Evolutionary conservation across 2,329 filamentous ascomycete genomes (phyloP).

Genomic region (Diaporthe longicolla): DNA sequence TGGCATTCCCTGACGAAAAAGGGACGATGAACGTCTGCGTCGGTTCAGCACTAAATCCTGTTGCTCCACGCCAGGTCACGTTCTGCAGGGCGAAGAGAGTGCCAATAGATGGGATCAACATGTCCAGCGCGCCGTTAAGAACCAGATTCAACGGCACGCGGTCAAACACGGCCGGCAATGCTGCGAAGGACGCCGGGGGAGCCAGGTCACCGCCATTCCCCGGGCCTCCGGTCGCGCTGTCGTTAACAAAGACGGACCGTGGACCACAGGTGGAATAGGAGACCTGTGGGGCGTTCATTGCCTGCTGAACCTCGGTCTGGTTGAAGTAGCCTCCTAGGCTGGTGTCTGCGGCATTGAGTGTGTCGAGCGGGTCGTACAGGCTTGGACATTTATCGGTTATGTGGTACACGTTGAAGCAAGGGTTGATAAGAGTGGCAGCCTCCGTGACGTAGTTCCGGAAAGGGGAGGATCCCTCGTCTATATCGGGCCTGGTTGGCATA

Average conservation of each 20-base stretch:
- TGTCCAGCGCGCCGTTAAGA: conserved; percentile 79
- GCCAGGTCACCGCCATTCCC: conserved; percentile 62
- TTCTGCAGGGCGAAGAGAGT: conserved; percentile 82
- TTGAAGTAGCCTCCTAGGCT: conserved; percentile 76
- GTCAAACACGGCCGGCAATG: conserved; percentile 80
- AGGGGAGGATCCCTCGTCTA: conserved; percentile 66
- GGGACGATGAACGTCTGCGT: conserved; percentile 78
- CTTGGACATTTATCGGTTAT: conserved; percentile 74
- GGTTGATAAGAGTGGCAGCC: conserved; percentile 71
- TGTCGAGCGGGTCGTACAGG: conserved; percentile 74
- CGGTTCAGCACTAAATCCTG: conserved; percentile 77
- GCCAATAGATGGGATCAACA: conserved; percentile 78
- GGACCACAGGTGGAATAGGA: conserved; percentile 42
- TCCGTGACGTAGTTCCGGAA: conserved; percentile 66
- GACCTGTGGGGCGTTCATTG: conserved; percentile 75
- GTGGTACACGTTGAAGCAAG: conserved; percentile 82
- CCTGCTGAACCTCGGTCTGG: conserved; percentile 75
- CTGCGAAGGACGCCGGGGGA: conserved; percentile 65
- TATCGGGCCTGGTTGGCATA: conserved; percentile 61
- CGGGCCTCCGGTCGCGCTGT: conserved; percentile 44
- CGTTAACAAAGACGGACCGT: conserved; percentile 52
- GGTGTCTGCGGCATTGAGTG: conserved; percentile 67
- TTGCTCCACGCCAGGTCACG: conserved; percentile 81
- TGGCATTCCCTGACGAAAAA: conserved; percentile 62
- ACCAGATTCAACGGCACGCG: conserved; percentile 80